phyloP scores from a whole-genome alignment of 78 protist species.

The slime mould (Dictyostelium discoideum) region DNA sequence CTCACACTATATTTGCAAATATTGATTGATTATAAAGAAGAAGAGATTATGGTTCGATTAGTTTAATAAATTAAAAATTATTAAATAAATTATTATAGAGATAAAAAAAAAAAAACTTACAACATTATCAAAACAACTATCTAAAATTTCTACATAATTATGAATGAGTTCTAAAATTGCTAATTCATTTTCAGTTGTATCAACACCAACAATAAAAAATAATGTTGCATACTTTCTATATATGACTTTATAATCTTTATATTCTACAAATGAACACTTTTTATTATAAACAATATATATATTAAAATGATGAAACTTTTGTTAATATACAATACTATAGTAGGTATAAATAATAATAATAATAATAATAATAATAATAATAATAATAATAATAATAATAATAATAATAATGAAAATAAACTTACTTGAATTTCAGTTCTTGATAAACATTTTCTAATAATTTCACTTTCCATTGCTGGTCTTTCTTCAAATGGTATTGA shows the following conservation, averaged over 20 bases:
- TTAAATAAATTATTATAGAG: too few relatives aligned
- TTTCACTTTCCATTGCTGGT: slow-evolving; percentile 91
- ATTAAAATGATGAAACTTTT: too few relatives aligned
- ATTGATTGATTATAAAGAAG: background rate
- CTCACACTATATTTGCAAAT: slow-evolving; percentile 50
- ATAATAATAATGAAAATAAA: too few relatives aligned
- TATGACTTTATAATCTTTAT: slow-evolving; percentile 86
- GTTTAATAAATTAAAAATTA: background rate
- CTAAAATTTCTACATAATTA: slow-evolving; percentile 95
- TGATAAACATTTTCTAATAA: slow-evolving; percentile 94
- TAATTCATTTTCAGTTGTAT: slow-evolving; percentile 92
- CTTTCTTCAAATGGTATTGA: slow-evolving; percentile 84
- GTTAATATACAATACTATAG: background rate
- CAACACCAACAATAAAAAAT: slow-evolving; percentile 96
- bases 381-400: too few relatives aligned
- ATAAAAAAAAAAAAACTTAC: background rate
- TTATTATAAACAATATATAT: too few relatives aligned
- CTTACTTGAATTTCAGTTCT: slow-evolving; percentile 86
- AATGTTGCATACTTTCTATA: slow-evolving; percentile 97
- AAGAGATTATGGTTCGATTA: background rate
- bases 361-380: too few relatives aligned
- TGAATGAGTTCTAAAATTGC: slow-evolving; percentile 96
- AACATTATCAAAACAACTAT: slow-evolving; percentile 93
- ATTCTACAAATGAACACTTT: slow-evolving; percentile 95
- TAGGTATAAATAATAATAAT: background rate